phyloP scores from a whole-genome alignment of 495 filamentous ascomycete species.

The Penicillium ucsense region DNA sequence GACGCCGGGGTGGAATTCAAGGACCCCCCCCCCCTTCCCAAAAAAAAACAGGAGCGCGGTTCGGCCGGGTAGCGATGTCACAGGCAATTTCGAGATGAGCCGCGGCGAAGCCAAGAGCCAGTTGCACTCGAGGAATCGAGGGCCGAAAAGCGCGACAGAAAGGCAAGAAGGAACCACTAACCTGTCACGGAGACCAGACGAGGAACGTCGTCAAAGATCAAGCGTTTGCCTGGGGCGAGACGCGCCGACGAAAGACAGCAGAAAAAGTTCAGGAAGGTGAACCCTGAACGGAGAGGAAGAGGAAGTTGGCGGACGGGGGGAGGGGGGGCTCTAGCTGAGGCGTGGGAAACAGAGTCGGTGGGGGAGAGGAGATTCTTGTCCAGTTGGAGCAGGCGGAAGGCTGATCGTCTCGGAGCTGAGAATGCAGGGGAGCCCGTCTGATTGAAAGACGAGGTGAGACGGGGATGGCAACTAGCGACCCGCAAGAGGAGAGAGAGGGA shows the following conservation, averaged over 20 bases:
- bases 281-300: neutral
- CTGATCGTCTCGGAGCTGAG: neutral
- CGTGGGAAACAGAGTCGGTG: neutral
- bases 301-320: neutral
- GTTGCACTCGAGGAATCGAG: neutral
- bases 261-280: no score
- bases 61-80: neutral
- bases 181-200: neutral
- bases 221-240: no score
- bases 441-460: no score
- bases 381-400: conserved; percentile 1
- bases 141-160: neutral
- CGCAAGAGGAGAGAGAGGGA: neutral
- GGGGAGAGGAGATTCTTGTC: neutral
- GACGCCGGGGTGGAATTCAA: no score
- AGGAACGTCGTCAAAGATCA: neutral
- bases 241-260: no score
- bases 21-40: no score
- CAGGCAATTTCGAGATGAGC: neutral
- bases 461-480: no score
- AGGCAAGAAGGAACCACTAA: no score
- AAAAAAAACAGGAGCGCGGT: neutral
- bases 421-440: neutral
- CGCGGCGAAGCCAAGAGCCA: neutral
- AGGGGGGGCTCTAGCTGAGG: neutral